These are phyloP conservation scores for Neopestalotiopsis sp. DNA, from an alignment of 2,329 filamentous ascomycete genomes.

Conservation along the genomic window DNA sequence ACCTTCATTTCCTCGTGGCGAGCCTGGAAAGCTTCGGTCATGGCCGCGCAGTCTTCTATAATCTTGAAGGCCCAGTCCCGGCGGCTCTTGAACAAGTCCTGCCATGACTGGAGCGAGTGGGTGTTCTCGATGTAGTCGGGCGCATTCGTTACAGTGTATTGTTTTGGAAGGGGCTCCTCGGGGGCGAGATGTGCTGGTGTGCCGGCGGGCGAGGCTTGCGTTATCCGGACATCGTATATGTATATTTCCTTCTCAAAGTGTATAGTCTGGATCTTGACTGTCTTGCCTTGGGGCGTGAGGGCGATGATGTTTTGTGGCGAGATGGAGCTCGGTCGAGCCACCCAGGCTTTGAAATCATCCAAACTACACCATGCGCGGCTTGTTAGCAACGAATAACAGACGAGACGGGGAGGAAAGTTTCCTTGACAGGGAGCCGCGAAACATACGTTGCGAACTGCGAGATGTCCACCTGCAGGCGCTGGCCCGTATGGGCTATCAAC, in stretches of 20 bases:
- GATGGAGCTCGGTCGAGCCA: slow-evolving; percentile 76
- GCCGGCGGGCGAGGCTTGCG: slow-evolving; percentile 58
- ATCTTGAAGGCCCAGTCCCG: slow-evolving; percentile 78
- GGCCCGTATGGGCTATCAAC: slow-evolving; percentile 91
- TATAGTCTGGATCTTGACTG: slow-evolving; percentile 80
- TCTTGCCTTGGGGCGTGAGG: slow-evolving; percentile 83
- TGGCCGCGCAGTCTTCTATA: slow-evolving; percentile 69
- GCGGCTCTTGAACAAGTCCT: slow-evolving; percentile 80
- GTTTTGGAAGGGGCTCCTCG: slow-evolving; percentile 57
- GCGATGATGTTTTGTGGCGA: slow-evolving; percentile 81
- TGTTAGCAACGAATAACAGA: slow-evolving; percentile 25
- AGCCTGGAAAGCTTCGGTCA: slow-evolving; percentile 66
- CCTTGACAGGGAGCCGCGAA: slow-evolving; percentile 14
- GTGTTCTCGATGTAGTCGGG: slow-evolving; percentile 86
- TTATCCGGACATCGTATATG: slow-evolving; percentile 84
- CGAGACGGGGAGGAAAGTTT: slow-evolving; percentile 20
- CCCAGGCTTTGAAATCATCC: slow-evolving; percentile 84
- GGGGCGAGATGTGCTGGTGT: slow-evolving; percentile 48
- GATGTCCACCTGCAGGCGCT: slow-evolving; percentile 80
- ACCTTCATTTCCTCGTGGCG: slow-evolving; percentile 76
- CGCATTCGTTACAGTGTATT: slow-evolving; percentile 65
- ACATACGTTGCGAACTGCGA: slow-evolving; percentile 75
- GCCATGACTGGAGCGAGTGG: slow-evolving; percentile 86
- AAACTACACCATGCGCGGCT: slow-evolving; percentile 54
- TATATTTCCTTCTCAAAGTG: slow-evolving; percentile 89